These are phyloP conservation scores for Pseudocercospora ulei DNA, from an alignment of 2,329 filamentous ascomycete species.

Conservation along the genomic window DNA sequence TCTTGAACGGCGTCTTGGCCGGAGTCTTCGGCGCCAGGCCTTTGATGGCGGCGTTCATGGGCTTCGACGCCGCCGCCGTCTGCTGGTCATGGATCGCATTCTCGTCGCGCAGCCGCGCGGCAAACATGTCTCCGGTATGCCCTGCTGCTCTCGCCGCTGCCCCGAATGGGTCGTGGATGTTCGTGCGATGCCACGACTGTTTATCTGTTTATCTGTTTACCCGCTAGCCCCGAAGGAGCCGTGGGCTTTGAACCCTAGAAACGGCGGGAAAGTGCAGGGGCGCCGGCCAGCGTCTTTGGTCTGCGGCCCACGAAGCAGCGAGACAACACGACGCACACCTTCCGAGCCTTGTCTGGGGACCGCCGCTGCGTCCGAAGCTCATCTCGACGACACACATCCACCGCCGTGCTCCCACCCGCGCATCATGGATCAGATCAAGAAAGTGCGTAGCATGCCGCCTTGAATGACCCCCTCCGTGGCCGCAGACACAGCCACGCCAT, in stretches of 20 bases:
- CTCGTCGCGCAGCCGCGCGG: constrained; percentile 68
- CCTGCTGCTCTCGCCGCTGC: background rate
- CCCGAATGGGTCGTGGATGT: background rate
- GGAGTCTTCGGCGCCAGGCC: constrained; percentile 66
- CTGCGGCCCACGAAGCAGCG: constrained; percentile 5
- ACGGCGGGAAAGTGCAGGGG: too few species aligned
- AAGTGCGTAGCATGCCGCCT: constrained; percentile 32
- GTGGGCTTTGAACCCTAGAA: constrained; percentile 10
- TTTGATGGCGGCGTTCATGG: constrained; percentile 55
- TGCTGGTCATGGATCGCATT: constrained; percentile 72
- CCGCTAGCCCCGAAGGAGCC: background rate
- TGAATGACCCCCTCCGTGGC: constrained; percentile 23
- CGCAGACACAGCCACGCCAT: constrained; percentile 18
- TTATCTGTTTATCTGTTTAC: constrained; percentile 4
- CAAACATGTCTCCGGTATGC: constrained; percentile 52
- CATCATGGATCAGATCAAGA: constrained; percentile 41
- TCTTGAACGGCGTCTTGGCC: constrained; percentile 65
- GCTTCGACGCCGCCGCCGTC: constrained; percentile 60
- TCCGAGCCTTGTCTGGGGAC: too few species aligned
- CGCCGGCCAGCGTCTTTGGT: too few species aligned
- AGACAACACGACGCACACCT: constrained; percentile 1
- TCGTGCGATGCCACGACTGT: too few species aligned
- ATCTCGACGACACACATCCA: constrained; percentile 3
- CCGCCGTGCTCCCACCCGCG: too few species aligned
- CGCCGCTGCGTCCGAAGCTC: constrained; percentile 4